Evolutionary conservation across 2,329 filamentous ascomycete species (phyloP).

Genomic region (Fusarium sp.): DNA sequence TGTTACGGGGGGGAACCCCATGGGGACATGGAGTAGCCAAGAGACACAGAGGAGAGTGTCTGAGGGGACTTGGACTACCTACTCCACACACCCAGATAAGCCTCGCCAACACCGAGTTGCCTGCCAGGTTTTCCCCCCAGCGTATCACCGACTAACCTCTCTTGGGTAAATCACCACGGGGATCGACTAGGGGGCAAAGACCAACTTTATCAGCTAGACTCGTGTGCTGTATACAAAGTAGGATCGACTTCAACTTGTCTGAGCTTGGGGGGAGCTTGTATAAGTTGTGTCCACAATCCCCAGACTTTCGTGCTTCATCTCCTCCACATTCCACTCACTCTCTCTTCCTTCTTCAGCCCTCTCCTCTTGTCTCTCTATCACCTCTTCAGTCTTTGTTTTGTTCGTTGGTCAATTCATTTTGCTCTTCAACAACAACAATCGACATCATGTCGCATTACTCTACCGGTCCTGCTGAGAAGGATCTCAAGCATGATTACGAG

Average conservation of each 20-base stretch:
- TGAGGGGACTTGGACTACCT: not conserved
- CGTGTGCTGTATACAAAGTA: not conserved
- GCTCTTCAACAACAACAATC: not conserved
- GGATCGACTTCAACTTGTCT: not conserved
- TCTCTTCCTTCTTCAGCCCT: not conserved
- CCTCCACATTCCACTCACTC: slow-evolving; percentile 7
- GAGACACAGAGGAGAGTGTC: not conserved
- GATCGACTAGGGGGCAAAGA: slow-evolving; percentile 19
- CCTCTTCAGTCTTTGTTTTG: slow-evolving; percentile 3
- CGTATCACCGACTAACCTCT: not conserved
- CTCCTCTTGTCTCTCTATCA: not conserved
- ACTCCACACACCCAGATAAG: slow-evolving; percentile 7
- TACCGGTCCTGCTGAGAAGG: slow-evolving; percentile 24
- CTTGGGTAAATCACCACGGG: slow-evolving; percentile 9
- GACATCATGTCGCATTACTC: slow-evolving; percentile 27
- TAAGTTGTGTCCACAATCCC: slow-evolving; percentile 34
- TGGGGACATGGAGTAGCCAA: slow-evolving; percentile 12
- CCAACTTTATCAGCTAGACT: not conserved
- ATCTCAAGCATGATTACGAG: slow-evolving; percentile 20
- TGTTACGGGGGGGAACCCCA: slow-evolving; percentile 4
- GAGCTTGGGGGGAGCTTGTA: slow-evolving; percentile 1
- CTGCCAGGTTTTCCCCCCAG: slow-evolving; percentile 8
- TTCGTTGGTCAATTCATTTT: slow-evolving; percentile 5
- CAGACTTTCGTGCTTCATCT: slow-evolving; percentile 12
- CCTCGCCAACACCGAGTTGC: not conserved